These are phyloP conservation scores for Strobilomyces echinocephalus DNA, from an alignment of 768 basidiomycete species.

Conservation along the genomic window DNA sequence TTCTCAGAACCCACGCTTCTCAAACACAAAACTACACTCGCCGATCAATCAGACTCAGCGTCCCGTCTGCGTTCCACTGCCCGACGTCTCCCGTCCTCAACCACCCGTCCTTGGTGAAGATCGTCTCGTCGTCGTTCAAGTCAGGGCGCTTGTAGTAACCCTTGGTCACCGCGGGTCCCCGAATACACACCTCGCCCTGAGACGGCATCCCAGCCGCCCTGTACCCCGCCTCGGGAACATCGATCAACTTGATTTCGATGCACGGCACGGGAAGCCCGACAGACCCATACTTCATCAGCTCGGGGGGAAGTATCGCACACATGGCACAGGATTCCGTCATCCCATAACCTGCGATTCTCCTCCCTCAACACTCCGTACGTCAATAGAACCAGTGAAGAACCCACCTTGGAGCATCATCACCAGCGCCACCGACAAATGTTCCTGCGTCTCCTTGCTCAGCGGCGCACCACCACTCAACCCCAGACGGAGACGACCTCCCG, in stretches of 20 bases:
- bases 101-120: conserved; percentile 92
- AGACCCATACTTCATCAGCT: conserved; percentile 63
- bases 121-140: conserved; percentile 73
- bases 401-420: conserved; percentile 84
- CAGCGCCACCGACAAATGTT: conserved; percentile 78
- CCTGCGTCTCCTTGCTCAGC: conserved; percentile 81
- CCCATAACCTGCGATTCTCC: conserved; percentile 63
- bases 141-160: conserved; percentile 94
- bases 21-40: conserved; percentile 32
- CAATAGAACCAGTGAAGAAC: conserved; percentile 11
- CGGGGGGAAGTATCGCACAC: conserved; percentile 84
- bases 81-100: conserved; percentile 92
- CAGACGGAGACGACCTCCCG: conserved; percentile 81
- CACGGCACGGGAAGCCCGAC: conserved; percentile 89
- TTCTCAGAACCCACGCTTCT: neutral
- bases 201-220: conserved; percentile 62
- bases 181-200: conserved; percentile 85
- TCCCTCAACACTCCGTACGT: neutral
- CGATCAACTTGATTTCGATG: conserved; percentile 81
- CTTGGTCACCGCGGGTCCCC: conserved; percentile 80
- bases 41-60: conserved; percentile 85
- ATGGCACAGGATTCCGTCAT: conserved; percentile 96
- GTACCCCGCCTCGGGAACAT: conserved; percentile 85
- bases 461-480: conserved; percentile 85
- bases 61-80: conserved; percentile 92